Conservation (phyloP, 768 basidiomycete species). For the Phaffia tasmanica region DNA sequence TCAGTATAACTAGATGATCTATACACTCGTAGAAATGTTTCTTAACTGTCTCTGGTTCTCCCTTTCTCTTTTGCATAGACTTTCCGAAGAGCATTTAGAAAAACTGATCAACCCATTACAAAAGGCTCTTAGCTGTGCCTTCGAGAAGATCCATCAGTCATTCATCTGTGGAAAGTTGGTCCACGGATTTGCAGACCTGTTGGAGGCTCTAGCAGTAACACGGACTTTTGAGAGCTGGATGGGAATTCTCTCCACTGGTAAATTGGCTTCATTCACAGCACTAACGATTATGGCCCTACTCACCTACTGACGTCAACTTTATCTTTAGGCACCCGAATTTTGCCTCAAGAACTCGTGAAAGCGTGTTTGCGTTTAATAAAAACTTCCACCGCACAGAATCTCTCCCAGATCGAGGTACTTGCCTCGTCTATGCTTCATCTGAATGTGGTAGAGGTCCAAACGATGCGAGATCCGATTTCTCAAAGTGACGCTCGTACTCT, state of each 20-base stretch:
- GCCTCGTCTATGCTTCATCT: slow-evolving; percentile 9
- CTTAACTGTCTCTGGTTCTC: neutral
- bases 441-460: neutral
- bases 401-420: neutral
- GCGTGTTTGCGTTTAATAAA: slow-evolving; percentile 9
- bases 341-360: neutral
- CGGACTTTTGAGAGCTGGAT: neutral
- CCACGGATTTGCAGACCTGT: neutral
- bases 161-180: no score
- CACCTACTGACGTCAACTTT: neutral
- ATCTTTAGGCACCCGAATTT: neutral
- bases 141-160: neutral
- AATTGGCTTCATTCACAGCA: neutral
- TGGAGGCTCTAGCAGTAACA: slow-evolving; percentile 1
- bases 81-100: neutral
- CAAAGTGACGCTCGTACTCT: neutral
- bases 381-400: neutral
- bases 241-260: neutral
- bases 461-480: neutral
- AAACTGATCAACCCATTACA: neutral
- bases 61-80: neutral
- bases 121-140: slow-evolving; percentile 6
- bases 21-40: neutral
- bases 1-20: neutral
- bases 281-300: neutral